These are phyloP conservation scores for Trypanosoma mega DNA, from an alignment of 208 protist genomes.

Conservation along the genomic window DNA sequence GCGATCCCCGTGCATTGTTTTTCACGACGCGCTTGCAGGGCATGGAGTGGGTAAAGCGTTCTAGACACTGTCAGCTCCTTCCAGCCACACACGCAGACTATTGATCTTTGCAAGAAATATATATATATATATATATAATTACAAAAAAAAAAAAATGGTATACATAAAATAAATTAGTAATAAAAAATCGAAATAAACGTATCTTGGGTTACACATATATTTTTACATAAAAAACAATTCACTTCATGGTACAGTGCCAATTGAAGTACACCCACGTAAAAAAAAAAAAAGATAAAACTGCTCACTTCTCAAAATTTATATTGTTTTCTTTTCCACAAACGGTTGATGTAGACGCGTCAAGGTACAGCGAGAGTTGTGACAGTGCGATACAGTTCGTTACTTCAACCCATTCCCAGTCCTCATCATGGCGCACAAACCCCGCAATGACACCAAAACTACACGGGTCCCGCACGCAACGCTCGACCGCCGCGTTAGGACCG, in stretches of 20 bases:
- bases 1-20: slow-evolving; percentile 35
- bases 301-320: too few species aligned
- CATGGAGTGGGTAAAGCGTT: slow-evolving; percentile 6
- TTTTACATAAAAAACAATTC: too few species aligned
- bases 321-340: too few species aligned
- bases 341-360: slow-evolving; percentile 12
- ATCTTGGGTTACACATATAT: too few species aligned
- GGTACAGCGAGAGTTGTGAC: slow-evolving; percentile 21
- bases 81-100: too few species aligned
- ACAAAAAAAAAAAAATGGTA: slow-evolving; percentile 25
- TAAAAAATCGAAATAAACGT: too few species aligned
- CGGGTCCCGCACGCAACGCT: slow-evolving; percentile 22
- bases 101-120: too few species aligned
- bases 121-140: neutral
- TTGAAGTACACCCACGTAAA: too few species aligned
- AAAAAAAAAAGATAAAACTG: too few species aligned
- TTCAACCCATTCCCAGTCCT: slow-evolving; percentile 27
- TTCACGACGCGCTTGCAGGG: slow-evolving; percentile 45
- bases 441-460: slow-evolving; percentile 36
- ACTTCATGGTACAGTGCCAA: too few species aligned
- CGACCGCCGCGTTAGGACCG: slow-evolving; percentile 18
- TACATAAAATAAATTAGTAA: too few species aligned
- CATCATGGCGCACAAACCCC: slow-evolving; percentile 19
- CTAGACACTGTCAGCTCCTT: too few species aligned
- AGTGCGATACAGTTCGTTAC: slow-evolving; percentile 21